Evolutionary conservation across 1,139 yeast genomes (phyloP).

Genomic region (Blastobotrys illinoisensis): DNA sequence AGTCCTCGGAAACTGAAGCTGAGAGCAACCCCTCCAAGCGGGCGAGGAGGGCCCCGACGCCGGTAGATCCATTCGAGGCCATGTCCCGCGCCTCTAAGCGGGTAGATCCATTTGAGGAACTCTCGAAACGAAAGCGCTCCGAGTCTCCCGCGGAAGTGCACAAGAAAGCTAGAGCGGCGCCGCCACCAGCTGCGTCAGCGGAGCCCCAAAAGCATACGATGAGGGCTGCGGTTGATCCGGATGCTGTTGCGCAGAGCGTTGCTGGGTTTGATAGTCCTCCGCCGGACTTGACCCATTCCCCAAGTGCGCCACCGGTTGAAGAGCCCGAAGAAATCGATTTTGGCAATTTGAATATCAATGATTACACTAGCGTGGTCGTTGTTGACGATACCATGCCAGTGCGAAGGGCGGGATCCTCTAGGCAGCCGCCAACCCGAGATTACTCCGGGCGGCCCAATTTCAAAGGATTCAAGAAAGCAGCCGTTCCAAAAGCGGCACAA

Average conservation of each 20-base stretch:
- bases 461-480: slow-evolving; percentile 10
- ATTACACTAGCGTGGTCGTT: slow-evolving; percentile 14
- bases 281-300: not conserved
- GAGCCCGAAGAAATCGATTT: slow-evolving; percentile 11
- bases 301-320: not conserved
- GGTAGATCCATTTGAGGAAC: not conserved
- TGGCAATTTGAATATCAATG: slow-evolving; percentile 8
- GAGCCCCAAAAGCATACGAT: not conserved
- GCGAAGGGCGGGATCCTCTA: not conserved
- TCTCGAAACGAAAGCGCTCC: not conserved
- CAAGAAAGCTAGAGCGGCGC: not conserved
- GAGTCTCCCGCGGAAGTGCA: not conserved
- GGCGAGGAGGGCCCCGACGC: not conserved
- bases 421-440: not conserved
- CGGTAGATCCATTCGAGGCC: not conserved
- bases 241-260: not conserved
- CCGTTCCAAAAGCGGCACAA: not conserved
- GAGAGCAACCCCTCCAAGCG: not conserved
- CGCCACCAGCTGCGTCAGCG: not conserved
- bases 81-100: not conserved
- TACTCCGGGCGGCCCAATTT: slow-evolving; percentile 11
- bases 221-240: not conserved
- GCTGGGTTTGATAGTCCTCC: not conserved
- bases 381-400: slow-evolving; percentile 15
- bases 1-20: not conserved